Evolutionary conservation across 208 protist species (phyloP), one percentile per base, ranked within the genome.

Genomic region (Balamuthia mandrillaris): DNA sequence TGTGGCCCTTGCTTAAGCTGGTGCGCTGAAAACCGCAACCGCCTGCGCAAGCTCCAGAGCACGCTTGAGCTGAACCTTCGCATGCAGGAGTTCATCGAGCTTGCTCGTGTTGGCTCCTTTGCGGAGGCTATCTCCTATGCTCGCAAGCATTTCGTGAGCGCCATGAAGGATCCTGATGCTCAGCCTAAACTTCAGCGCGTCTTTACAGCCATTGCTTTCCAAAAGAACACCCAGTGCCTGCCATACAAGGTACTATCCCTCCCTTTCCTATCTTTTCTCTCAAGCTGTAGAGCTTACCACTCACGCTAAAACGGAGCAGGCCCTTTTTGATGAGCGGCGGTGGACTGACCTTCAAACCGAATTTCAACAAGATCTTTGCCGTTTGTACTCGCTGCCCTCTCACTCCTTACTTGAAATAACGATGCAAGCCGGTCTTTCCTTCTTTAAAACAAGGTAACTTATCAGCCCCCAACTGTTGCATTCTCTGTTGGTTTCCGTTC

Each of bases 81-180:
- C 14, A 35, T 84, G 39, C 78, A 72, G 56, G 78, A 70, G 44
- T 84, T 72, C 39, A 12, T 84, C 21, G 78, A 84, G 18, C 18
- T 84, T 16, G 54, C 37, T 35, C 54, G 78, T 2, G 74, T 18
- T 1, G 74, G 74, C 39, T 29, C 33, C 21, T 54, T 66, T 35
- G 33, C 9, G 33, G 84, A 81, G 3, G 85, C 85, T 27, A 60
- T 88, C 58, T 35, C 24, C n/a, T 79, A 85, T 49, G 49, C 49
- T 31, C 72, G 85, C 21, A 72, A 88, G 51, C 66, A 84, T 44
- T 54, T 88, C n/a, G n/a, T n/a, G n/a, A n/a, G n/a, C n/a, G n/a
- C n/a, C n/a, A n/a, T n/a, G n/a, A n/a, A n/a, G n/a, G n/a, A n/a
- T n/a, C n/a, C n/a, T n/a, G n/a, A n/a, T n/a, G n/a, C n/a, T n/a